Conservation (phyloP, 2,329 filamentous ascomycete genomes). For the Dichotomopilus funicola region DNA sequence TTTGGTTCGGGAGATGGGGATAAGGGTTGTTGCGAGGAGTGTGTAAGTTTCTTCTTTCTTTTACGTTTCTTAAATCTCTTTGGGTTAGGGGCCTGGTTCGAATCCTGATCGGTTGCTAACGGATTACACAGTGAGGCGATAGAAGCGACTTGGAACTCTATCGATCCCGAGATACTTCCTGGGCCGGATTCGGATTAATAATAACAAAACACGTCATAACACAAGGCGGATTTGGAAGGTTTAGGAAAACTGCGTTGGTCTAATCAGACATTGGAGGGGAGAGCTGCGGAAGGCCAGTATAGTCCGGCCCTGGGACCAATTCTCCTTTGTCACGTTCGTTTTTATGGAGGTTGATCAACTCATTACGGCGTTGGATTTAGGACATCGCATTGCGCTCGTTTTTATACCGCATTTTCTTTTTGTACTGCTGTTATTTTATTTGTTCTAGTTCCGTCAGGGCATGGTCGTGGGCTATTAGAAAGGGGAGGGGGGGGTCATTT, state of each 20-base stretch:
- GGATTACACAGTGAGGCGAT: background rate
- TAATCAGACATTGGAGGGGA: too few species aligned
- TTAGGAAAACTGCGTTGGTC: too few species aligned
- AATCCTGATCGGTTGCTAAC: background rate
- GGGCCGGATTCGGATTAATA: constrained; percentile 7
- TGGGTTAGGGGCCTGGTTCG: background rate
- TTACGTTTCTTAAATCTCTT: background rate
- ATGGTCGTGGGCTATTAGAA: too few species aligned
- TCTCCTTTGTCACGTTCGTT: too few species aligned
- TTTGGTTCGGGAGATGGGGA: constrained; percentile 39
- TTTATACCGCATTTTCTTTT: background rate
- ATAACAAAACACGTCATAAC: too few species aligned
- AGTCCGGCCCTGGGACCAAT: too few species aligned
- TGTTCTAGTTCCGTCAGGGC: background rate
- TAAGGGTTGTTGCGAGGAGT: constrained; percentile 35
- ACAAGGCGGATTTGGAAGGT: background rate
- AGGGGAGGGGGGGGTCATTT: too few species aligned
- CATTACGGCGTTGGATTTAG: background rate
- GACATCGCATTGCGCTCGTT: background rate
- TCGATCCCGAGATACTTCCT: constrained; percentile 7
- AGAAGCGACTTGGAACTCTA: constrained; percentile 1
- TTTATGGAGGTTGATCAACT: too few species aligned
- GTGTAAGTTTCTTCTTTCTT: constrained; percentile 27
- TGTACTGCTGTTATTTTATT: background rate
- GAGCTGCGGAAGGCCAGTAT: too few species aligned